These are phyloP conservation scores for Xerocomellus dryophilus DNA, from an alignment of 768 basidiomycete genomes.

Conservation along the genomic window DNA sequence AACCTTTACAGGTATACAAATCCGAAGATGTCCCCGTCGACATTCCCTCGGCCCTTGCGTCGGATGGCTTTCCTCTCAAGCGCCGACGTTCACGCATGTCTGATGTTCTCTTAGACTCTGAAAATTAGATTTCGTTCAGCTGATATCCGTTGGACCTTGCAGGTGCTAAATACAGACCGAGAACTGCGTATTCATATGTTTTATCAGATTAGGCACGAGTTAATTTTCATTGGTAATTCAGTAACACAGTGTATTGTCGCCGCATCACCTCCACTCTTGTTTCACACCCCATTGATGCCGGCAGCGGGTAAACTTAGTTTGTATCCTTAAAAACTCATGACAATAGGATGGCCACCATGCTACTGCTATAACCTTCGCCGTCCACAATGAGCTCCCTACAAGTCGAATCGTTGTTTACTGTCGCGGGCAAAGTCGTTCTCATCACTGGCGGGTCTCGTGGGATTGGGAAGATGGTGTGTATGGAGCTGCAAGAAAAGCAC, in stretches of 20 bases:
- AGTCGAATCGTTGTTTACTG: constrained; percentile 43
- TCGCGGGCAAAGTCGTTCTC: constrained; percentile 53
- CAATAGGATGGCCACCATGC: constrained; percentile 15
- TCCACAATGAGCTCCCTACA: constrained; percentile 38
- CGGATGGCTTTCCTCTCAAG: constrained; percentile 36
- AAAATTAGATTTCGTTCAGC: constrained; percentile 19
- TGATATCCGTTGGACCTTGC: constrained; percentile 8
- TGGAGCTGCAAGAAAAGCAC: not conserved
- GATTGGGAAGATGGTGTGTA: constrained; percentile 59
- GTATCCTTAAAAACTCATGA: constrained; percentile 13
- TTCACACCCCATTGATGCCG: constrained; percentile 5
- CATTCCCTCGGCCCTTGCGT: constrained; percentile 31
- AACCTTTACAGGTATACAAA: constrained; percentile 23
- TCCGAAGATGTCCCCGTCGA: constrained; percentile 28
- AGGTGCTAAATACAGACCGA: constrained; percentile 10
- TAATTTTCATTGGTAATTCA: constrained; percentile 22
- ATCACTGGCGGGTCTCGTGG: constrained; percentile 67
- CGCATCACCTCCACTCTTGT: not conserved
- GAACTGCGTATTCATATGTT: constrained; percentile 20
- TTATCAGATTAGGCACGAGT: constrained; percentile 22
- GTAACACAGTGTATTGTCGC: constrained; percentile 8
- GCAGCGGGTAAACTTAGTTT: constrained; percentile 6
- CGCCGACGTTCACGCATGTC: constrained; percentile 45
- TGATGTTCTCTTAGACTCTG: constrained; percentile 30
- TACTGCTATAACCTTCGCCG: not conserved